phyloP scores from a whole-genome alignment of 495 filamentous ascomycete genomes.

The Penicilliopsis zonata region DNA sequence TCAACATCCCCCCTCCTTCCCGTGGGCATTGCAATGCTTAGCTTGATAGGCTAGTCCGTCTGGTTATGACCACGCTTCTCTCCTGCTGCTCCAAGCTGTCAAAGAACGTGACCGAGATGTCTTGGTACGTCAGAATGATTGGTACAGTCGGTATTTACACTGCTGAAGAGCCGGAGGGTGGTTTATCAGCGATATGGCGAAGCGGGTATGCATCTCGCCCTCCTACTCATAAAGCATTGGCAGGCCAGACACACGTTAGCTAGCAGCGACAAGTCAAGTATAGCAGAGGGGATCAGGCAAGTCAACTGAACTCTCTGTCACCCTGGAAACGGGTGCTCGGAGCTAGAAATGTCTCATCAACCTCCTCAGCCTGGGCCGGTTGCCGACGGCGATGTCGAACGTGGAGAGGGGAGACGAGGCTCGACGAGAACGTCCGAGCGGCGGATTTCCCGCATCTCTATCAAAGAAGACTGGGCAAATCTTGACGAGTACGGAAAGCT shows the following conservation, averaged over 20 bases:
- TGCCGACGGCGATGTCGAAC: constrained; percentile 1
- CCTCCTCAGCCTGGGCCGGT: too few relatives aligned
- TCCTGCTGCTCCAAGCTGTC: too few relatives aligned
- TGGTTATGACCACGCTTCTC: too few relatives aligned
- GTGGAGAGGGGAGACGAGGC: background rate
- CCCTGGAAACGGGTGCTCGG: too few relatives aligned
- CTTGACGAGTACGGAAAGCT: constrained; percentile 44
- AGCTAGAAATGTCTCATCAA: constrained; percentile 14
- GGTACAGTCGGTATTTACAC: too few relatives aligned
- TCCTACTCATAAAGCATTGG: too few relatives aligned
- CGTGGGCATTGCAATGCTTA: too few relatives aligned
- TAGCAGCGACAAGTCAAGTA: background rate
- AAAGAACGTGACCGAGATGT: too few relatives aligned
- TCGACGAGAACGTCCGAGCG: constrained; percentile 8
- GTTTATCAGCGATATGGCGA: too few relatives aligned
- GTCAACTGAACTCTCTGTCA: constrained; percentile 2
- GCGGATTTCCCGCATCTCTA: constrained; percentile 28
- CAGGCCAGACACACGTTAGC: background rate
- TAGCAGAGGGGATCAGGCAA: constrained; percentile 2
- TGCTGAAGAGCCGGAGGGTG: background rate
- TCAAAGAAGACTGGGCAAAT: constrained; percentile 22
- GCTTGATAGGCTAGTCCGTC: too few relatives aligned
- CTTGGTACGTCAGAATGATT: constrained; percentile 1
- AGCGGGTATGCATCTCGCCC: too few relatives aligned
- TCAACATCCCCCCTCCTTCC: too few relatives aligned